phyloP scores from a whole-genome alignment of 2,329 filamentous ascomycete species.

The Domatiomyces globalis region DNA sequence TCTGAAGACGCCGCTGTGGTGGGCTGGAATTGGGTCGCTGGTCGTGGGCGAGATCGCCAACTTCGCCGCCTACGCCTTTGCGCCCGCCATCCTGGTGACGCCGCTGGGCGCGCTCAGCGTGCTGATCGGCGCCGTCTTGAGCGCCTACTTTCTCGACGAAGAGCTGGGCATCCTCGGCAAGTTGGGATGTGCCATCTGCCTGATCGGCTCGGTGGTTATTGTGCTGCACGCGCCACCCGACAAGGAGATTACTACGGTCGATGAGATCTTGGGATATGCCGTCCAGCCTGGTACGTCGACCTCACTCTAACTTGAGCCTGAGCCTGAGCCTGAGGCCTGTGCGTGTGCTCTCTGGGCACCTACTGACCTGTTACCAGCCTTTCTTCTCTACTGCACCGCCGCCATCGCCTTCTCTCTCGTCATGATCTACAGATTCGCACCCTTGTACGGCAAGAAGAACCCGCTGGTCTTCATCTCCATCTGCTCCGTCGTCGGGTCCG shows the following conservation, averaged over 20 bases:
- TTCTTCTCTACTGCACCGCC: slow-evolving; percentile 68
- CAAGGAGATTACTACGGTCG: slow-evolving; percentile 77
- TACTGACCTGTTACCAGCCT: slow-evolving; percentile 43
- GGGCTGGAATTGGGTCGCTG: slow-evolving; percentile 84
- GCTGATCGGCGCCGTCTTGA: slow-evolving; percentile 83
- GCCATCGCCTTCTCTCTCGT: slow-evolving; percentile 73
- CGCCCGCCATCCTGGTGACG: slow-evolving; percentile 94
- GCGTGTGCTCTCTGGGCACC: slow-evolving; percentile 6
- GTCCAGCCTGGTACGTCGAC: slow-evolving; percentile 63
- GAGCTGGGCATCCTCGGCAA: slow-evolving; percentile 81
- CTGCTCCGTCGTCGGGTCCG: slow-evolving; percentile 89
- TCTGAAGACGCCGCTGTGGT: slow-evolving; percentile 89
- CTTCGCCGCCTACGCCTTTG: slow-evolving; percentile 95
- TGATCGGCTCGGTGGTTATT: slow-evolving; percentile 93
- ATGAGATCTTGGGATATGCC: slow-evolving; percentile 80
- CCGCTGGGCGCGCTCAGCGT: slow-evolving; percentile 88
- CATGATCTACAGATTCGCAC: slow-evolving; percentile 94
- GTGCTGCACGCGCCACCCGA: slow-evolving; percentile 94
- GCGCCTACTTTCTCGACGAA: slow-evolving; percentile 87
- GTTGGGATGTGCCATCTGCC: slow-evolving; percentile 86
- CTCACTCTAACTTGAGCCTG: neutral
- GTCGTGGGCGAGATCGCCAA: slow-evolving; percentile 89
- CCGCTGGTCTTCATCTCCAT: slow-evolving; percentile 94
- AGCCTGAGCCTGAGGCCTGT: slow-evolving; percentile 3
- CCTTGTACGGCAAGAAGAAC: slow-evolving; percentile 83